A percentile compares a stretch with the other conserved stretches of the same genome.
Conservation (phyloP, 768 basidiomycete species). For the Pisolithus microcarpus region DNA sequence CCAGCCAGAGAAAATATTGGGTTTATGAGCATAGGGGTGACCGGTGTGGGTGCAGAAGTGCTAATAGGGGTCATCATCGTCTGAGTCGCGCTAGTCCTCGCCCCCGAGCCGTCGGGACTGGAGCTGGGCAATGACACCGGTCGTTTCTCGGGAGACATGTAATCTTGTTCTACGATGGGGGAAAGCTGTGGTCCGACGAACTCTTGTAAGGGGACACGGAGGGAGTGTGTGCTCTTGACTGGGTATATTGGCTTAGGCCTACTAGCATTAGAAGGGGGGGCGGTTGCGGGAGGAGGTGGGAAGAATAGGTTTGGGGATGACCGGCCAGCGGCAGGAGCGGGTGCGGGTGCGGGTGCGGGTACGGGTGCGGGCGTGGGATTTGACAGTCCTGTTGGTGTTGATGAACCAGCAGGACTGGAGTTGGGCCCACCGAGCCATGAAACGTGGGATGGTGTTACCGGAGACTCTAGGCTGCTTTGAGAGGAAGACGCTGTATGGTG, state of each 20-base stretch:
- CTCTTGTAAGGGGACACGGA: constrained; percentile 33
- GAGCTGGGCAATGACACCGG: constrained; percentile 27
- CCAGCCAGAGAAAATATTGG: constrained; percentile 22
- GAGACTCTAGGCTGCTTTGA: constrained; percentile 26
- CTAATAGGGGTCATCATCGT: constrained; percentile 31
- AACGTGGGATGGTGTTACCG: constrained; percentile 32
- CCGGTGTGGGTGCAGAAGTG: constrained; percentile 20
- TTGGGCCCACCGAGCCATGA: constrained; percentile 29
- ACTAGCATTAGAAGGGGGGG: constrained; percentile 22
- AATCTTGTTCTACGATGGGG: constrained; percentile 61
- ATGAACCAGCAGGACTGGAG: background rate
- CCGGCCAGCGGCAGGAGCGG: background rate
- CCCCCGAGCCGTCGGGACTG: constrained; percentile 20
- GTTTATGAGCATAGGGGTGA: constrained; percentile 16
- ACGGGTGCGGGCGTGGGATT: constrained; percentile 1
- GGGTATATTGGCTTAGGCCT: constrained; percentile 27
- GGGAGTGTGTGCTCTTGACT: constrained; percentile 35
- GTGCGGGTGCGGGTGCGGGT: background rate
- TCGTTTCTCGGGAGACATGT: constrained; percentile 44
- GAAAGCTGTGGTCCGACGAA: constrained; percentile 41
- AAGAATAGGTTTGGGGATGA: constrained; percentile 27
- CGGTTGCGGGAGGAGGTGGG: constrained; percentile 27
- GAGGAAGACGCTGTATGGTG: constrained; percentile 27
- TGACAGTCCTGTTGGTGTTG: constrained; percentile 8
- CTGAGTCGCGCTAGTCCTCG: constrained; percentile 21